A percentile compares a stretch with the other conserved stretches of the same genome.
These are phyloP conservation scores for Cynanchum wilfordii DNA, from an alignment of 257 asterid species.

Conservation along the genomic window DNA sequence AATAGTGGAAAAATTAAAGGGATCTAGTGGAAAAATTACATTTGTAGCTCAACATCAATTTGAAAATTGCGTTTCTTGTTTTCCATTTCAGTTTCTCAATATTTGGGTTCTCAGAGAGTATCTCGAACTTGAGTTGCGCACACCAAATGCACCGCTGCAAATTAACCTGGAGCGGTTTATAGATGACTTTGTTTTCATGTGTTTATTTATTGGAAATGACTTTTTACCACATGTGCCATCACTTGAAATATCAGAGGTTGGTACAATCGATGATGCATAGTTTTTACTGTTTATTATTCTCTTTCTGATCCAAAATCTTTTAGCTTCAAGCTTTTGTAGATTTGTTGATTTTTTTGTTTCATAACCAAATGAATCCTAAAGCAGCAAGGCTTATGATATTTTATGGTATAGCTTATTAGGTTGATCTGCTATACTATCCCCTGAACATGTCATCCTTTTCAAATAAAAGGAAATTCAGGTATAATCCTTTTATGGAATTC, in stretches of 20 bases:
- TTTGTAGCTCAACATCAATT: background rate
- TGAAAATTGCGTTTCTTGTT: background rate
- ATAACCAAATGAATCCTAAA: background rate
- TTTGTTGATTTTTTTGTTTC: background rate
- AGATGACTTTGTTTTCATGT: constrained; percentile 67
- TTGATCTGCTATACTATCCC: constrained; percentile 1
- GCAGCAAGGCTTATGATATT: background rate
- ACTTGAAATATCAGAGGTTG: constrained; percentile 58
- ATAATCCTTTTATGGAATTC: background rate
- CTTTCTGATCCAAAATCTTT: background rate
- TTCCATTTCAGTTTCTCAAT: constrained; percentile 41
- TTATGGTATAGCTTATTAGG: background rate
- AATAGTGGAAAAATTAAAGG: background rate
- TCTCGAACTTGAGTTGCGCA: constrained; percentile 35
- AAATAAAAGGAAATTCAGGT: background rate
- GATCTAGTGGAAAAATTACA: background rate
- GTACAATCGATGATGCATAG: constrained; percentile 16
- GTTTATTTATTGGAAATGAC: constrained; percentile 65
- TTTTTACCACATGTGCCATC: constrained; percentile 66
- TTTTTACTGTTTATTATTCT: background rate
- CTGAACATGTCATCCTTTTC: background rate
- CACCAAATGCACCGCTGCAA: constrained; percentile 37
- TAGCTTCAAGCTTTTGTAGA: background rate
- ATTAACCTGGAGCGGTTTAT: constrained; percentile 46
- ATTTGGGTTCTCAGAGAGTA: constrained; percentile 62